These are phyloP conservation scores for Dalbergia oliveri DNA, from an alignment of 306 rosid genomes.

Conservation along the genomic window DNA sequence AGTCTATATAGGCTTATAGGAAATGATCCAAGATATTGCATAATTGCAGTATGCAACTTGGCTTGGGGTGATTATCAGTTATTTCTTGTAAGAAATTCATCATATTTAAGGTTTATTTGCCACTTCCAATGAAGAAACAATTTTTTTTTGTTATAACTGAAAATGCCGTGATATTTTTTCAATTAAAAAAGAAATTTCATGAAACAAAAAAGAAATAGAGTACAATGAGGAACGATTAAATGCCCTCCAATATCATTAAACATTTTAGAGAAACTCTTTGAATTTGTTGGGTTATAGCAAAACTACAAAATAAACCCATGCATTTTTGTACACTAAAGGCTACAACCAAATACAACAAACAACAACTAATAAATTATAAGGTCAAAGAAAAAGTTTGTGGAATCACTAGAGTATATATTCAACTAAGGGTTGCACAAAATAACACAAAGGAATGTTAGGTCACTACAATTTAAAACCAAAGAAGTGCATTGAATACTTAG, in stretches of 20 bases:
- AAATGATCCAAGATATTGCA: constrained; percentile 32
- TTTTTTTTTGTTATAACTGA: not conserved
- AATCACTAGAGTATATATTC: constrained; percentile 2
- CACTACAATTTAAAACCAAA: constrained; percentile 33
- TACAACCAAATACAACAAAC: constrained; percentile 3
- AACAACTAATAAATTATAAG: not conserved
- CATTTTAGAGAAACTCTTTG: constrained; percentile 25
- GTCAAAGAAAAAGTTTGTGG: constrained; percentile 1
- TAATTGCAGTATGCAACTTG: not conserved
- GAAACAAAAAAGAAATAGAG: not conserved
- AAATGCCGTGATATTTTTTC: no score
- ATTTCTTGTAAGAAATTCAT: not conserved
- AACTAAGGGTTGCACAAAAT: constrained; percentile 12
- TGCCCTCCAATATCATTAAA: constrained; percentile 1
- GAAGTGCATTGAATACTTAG: constrained; percentile 21
- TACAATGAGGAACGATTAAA: not conserved
- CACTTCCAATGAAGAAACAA: not conserved
- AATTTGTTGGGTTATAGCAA: constrained; percentile 19
- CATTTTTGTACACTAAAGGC: constrained; percentile 8
- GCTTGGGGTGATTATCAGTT: not conserved
- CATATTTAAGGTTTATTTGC: constrained; percentile 20
- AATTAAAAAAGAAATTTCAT: no score
- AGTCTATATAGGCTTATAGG: constrained; percentile 27
- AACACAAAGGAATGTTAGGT: constrained; percentile 28
- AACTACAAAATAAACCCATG: constrained; percentile 21